phyloP scores from a whole-genome alignment of 2,329 filamentous ascomycete genomes.

The Paramyrothecium sp. region DNA sequence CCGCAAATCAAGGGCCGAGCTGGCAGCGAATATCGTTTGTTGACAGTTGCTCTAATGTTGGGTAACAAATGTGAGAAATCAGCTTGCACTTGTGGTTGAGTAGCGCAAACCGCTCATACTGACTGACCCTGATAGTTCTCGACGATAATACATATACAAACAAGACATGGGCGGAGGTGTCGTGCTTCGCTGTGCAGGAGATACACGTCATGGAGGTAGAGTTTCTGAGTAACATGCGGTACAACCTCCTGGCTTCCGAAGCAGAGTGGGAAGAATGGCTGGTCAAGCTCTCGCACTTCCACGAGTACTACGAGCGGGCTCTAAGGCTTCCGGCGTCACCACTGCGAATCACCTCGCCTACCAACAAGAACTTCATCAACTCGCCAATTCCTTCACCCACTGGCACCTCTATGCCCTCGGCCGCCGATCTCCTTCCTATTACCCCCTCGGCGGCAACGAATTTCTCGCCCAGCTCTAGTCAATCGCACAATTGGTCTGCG shows the following conservation, averaged over 20 bases:
- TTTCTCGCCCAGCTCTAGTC: conserved; percentile 39
- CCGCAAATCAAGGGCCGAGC: conserved; percentile 85
- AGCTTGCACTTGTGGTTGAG: not conserved
- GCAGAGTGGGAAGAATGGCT: conserved; percentile 89
- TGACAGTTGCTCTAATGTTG: conserved; percentile 95
- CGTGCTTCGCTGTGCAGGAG: conserved; percentile 87
- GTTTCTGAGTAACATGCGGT: conserved; percentile 97
- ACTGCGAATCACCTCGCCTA: conserved; percentile 39
- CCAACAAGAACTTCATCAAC: conserved; percentile 29
- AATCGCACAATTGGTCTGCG: conserved; percentile 36
- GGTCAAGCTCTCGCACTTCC: conserved; percentile 76
- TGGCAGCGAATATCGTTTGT: conserved; percentile 87
- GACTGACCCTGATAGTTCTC: conserved; percentile 56
- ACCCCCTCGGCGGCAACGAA: conserved; percentile 29
- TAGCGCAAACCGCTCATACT: conserved; percentile 9
- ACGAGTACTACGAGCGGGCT: conserved; percentile 76
- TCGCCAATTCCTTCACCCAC: conserved; percentile 54
- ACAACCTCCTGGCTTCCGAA: conserved; percentile 84
- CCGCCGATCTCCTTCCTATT: conserved; percentile 27
- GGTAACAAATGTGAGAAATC: conserved; percentile 85
- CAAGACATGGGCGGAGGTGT: conserved; percentile 99
- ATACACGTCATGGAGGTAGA: conserved; percentile 99
- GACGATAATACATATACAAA: conserved; percentile 99
- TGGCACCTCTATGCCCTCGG: conserved; percentile 24
- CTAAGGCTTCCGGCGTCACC: conserved; percentile 43